Percentiles rank a stretch among this genome's conserved stretches.
Conservation (phyloP, 495 filamentous ascomycete genomes). For the Podospora pseudocomata region DNA sequence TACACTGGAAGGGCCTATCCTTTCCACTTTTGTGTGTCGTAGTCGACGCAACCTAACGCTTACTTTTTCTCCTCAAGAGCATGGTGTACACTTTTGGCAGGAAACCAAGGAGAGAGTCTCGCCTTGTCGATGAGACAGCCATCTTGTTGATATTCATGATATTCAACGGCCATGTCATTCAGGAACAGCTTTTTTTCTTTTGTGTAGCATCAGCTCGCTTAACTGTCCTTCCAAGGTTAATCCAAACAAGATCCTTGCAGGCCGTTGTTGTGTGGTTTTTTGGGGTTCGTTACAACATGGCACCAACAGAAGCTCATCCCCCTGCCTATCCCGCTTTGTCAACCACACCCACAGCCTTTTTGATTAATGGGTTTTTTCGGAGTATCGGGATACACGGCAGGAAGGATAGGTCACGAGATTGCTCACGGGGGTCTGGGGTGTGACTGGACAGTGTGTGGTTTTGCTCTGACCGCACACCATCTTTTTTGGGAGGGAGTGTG, state of each 20-base stretch:
- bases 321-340: neutral
- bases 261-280: neutral
- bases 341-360: neutral
- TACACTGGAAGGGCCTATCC: neutral
- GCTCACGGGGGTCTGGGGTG: slow-evolving; percentile 4
- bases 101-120: neutral
- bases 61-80: neutral
- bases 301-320: neutral
- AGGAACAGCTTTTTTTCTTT: neutral
- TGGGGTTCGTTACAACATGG: neutral
- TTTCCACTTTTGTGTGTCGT: neutral
- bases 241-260: neutral
- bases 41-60: neutral
- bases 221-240: neutral
- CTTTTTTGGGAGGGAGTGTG: neutral
- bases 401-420: slow-evolving; percentile 15
- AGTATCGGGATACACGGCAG: slow-evolving; percentile 16
- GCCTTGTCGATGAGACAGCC: neutral
- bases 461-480: slow-evolving; percentile 1
- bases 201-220: neutral
- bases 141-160: neutral
- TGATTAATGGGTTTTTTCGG: neutral
- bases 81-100: neutral
- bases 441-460: neutral
- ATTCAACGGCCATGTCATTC: neutral